Conservation (phyloP, 2,329 filamentous ascomycete species). For the Zopfia rhizophila region DNA sequence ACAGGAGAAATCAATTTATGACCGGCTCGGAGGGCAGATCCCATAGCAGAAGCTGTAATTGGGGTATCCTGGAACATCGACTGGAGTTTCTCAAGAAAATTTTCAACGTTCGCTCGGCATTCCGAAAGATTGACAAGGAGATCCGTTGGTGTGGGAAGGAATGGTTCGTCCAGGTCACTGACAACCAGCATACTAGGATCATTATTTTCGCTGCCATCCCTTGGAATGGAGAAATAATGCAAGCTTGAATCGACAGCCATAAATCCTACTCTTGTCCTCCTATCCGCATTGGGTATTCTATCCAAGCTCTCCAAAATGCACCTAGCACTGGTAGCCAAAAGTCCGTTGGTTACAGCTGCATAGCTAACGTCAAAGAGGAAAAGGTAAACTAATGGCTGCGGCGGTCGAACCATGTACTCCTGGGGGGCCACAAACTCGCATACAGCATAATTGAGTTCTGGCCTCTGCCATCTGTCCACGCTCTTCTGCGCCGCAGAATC, state of each 20-base stretch:
- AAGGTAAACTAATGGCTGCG: constrained; percentile 93
- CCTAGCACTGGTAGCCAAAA: constrained; percentile 89
- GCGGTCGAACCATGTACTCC: constrained; percentile 99
- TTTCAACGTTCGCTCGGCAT: constrained; percentile 89
- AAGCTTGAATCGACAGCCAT: constrained; percentile 94
- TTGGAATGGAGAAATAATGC: constrained; percentile 95
- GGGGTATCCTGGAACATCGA: constrained; percentile 97
- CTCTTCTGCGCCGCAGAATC: constrained; percentile 91
- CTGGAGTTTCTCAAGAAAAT: constrained; percentile 88
- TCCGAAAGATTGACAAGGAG: constrained; percentile 89
- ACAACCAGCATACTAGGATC: constrained; percentile 94
- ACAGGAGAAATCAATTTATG: constrained; percentile 96
- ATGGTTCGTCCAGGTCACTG: constrained; percentile 94
- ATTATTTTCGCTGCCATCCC: constrained; percentile 83
- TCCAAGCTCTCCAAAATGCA: constrained; percentile 96
- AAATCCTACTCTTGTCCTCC: constrained; percentile 91
- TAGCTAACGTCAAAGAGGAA: constrained; percentile 97
- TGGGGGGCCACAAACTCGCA: constrained; percentile 98
- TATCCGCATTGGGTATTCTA: constrained; percentile 97
- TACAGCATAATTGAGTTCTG: constrained; percentile 94
- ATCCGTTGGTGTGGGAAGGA: constrained; percentile 92
- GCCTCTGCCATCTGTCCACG: constrained; percentile 89
- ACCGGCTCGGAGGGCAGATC: constrained; percentile 88
- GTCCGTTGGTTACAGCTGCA: constrained; percentile 85
- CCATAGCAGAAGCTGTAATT: constrained; percentile 91